These are phyloP conservation scores for Collybia mongolica DNA, from an alignment of 768 basidiomycete genomes.

Conservation along the genomic window DNA sequence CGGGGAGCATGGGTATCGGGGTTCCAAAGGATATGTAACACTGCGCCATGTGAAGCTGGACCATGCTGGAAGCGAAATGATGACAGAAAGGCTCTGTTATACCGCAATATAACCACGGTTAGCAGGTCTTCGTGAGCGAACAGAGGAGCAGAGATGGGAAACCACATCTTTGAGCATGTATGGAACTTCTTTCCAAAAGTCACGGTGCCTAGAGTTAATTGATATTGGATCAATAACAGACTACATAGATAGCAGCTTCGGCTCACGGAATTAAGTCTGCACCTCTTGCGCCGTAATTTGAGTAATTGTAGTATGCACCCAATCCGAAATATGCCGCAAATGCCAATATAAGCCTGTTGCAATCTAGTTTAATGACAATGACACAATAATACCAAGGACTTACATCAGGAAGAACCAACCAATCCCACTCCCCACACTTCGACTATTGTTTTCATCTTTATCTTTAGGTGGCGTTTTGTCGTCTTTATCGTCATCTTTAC, in stretches of 20 bases:
- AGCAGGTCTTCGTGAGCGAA: constrained; percentile 63
- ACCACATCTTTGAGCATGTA: constrained; percentile 81
- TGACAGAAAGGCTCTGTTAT: constrained; percentile 25
- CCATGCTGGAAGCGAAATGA: neutral
- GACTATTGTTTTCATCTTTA: constrained; percentile 25
- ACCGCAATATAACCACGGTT: constrained; percentile 77
- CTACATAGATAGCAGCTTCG: neutral
- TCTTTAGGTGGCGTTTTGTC: constrained; percentile 11
- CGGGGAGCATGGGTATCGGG: constrained; percentile 4
- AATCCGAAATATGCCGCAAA: constrained; percentile 70
- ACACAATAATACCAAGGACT: constrained; percentile 23
- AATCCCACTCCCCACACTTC: constrained; percentile 67
- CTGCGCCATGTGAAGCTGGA: no score
- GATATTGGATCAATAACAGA: constrained; percentile 10
- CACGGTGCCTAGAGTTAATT: constrained; percentile 65
- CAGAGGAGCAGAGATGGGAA: constrained; percentile 71
- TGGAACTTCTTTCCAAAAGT: constrained; percentile 89
- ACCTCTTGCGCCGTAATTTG: constrained; percentile 83
- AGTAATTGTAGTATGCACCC: constrained; percentile 87
- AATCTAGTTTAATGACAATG: neutral
- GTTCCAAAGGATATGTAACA: neutral
- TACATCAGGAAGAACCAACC: constrained; percentile 89
- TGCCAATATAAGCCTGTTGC: constrained; percentile 56
- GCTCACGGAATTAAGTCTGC: constrained; percentile 83
- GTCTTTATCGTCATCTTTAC: constrained; percentile 25